These are phyloP conservation scores for Eucalyptus cloeziana DNA, from an alignment of 345 rosid species.

Conservation along the genomic window DNA sequence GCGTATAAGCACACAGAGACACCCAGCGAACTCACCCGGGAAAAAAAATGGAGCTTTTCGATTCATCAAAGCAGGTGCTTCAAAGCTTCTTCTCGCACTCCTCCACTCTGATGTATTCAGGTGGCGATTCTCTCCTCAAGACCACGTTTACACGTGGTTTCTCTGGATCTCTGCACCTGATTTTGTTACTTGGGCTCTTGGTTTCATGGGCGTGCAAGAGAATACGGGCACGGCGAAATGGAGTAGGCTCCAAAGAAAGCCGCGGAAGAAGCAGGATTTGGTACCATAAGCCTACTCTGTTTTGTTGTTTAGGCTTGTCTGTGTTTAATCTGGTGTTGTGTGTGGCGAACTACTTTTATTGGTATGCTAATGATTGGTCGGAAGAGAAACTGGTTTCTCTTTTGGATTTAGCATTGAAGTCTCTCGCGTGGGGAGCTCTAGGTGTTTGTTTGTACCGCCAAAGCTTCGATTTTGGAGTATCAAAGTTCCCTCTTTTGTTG, in stretches of 20 bases:
- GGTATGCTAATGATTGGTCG: slow-evolving; percentile 55
- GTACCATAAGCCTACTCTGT: slow-evolving; percentile 27
- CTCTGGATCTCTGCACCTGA: not conserved
- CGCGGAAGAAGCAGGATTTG: not conserved
- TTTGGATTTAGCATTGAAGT: slow-evolving; percentile 40
- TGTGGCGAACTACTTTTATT: slow-evolving; percentile 44
- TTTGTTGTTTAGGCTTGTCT: slow-evolving; percentile 41
- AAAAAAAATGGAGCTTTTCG: not conserved
- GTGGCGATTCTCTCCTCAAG: not conserved
- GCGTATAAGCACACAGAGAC: not conserved
- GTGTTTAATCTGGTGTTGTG: slow-evolving; percentile 34
- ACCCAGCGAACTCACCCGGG: not conserved
- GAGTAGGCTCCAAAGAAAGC: not conserved
- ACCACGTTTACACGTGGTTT: not conserved
- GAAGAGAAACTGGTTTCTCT: slow-evolving; percentile 33
- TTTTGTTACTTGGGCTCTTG: not conserved
- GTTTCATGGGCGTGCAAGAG: not conserved
- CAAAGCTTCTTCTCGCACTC: not conserved
- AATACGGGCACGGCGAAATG: not conserved
- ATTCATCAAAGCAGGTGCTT: not conserved
- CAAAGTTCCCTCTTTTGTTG: slow-evolving; percentile 32
- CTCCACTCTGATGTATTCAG: not conserved
- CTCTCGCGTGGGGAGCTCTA: slow-evolving; percentile 57
- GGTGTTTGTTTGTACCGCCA: slow-evolving; percentile 15
- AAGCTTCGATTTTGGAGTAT: slow-evolving; percentile 6